A percentile compares a stretch with the other conserved stretches of the same genome.
Conservation (phyloP, 2,329 filamentous ascomycete genomes). For the Cladosporium velox region DNA sequence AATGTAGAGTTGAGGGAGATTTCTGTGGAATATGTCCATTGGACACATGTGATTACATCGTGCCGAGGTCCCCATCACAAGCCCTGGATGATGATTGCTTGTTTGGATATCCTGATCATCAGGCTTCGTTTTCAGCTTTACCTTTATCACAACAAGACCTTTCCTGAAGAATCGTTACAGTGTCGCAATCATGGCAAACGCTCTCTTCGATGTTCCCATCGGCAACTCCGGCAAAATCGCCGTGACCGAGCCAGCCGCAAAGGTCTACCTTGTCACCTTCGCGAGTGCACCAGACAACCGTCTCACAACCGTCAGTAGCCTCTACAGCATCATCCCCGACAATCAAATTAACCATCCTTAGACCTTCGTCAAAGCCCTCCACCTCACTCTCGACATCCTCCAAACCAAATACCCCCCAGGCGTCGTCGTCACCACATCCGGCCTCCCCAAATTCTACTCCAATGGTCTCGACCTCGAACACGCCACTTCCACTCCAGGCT, state of each 20-base stretch:
- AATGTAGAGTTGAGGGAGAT: not conserved
- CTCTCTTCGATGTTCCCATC: slow-evolving; percentile 37
- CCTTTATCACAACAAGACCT: not conserved
- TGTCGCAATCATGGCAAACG: not conserved
- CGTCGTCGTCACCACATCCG: slow-evolving; percentile 75
- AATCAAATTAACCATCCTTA: slow-evolving; percentile 11
- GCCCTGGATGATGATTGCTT: not conserved
- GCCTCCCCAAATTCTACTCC: slow-evolving; percentile 76
- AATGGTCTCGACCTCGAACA: slow-evolving; percentile 79
- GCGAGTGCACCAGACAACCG: slow-evolving; percentile 74
- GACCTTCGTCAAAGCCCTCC: slow-evolving; percentile 65
- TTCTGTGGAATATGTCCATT: not conserved
- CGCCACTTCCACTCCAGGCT: slow-evolving; percentile 59
- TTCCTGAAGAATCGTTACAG: not conserved
- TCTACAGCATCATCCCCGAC: not conserved
- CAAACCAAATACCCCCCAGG: slow-evolving; percentile 68
- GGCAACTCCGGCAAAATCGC: slow-evolving; percentile 51
- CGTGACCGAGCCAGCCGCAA: slow-evolving; percentile 61
- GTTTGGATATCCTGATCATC: not conserved
- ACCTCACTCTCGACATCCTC: slow-evolving; percentile 73
- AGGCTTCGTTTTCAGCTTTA: not conserved
- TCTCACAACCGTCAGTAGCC: slow-evolving; percentile 56
- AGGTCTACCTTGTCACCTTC: slow-evolving; percentile 73
- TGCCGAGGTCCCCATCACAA: slow-evolving; percentile 13
- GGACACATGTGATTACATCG: slow-evolving; percentile 8